Conservation (phyloP, 345 rosid species). For the Eucalyptus cloeziana region DNA sequence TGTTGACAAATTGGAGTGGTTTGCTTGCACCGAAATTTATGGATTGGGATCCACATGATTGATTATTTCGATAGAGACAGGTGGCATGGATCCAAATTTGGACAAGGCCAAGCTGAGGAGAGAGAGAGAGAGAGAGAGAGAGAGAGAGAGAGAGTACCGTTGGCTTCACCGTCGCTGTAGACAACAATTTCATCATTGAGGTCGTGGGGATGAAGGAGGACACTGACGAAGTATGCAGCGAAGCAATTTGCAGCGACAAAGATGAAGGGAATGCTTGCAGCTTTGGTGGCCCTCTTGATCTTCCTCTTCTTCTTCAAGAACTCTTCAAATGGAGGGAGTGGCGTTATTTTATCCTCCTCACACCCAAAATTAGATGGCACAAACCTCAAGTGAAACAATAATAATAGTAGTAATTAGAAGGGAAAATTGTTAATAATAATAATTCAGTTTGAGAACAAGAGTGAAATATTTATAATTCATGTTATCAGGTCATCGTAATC, state of each 20-base stretch:
- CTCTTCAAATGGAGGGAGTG: slow-evolving; percentile 27
- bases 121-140: not conserved
- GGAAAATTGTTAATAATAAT: not conserved
- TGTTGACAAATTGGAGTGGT: not conserved
- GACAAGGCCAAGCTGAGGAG: not conserved
- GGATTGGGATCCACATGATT: not conserved
- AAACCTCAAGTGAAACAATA: slow-evolving; percentile 12
- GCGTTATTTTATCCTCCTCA: slow-evolving; percentile 16
- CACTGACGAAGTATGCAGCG: slow-evolving; percentile 23
- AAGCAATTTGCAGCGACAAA: slow-evolving; percentile 19
- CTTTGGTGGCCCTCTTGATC: slow-evolving; percentile 27
- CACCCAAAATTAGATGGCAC: slow-evolving; percentile 36
- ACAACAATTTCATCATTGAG: not conserved
- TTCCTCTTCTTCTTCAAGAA: slow-evolving; percentile 17
- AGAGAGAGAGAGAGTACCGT: not conserved
- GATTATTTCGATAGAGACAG: not conserved
- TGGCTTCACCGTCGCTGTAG: slow-evolving; percentile 28
- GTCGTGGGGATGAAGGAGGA: slow-evolving; percentile 14
- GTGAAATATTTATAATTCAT: not conserved
- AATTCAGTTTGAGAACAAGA: too few species aligned
- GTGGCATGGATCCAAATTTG: not conserved
- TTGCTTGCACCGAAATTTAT: too few species aligned
- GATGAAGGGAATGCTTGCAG: slow-evolving; percentile 24
- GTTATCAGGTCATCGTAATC: not conserved
- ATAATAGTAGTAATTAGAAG: not conserved